Evolutionary conservation across 352 stramenopile species (phyloP).

Genomic region (Chrysophaeum taylorii): DNA sequence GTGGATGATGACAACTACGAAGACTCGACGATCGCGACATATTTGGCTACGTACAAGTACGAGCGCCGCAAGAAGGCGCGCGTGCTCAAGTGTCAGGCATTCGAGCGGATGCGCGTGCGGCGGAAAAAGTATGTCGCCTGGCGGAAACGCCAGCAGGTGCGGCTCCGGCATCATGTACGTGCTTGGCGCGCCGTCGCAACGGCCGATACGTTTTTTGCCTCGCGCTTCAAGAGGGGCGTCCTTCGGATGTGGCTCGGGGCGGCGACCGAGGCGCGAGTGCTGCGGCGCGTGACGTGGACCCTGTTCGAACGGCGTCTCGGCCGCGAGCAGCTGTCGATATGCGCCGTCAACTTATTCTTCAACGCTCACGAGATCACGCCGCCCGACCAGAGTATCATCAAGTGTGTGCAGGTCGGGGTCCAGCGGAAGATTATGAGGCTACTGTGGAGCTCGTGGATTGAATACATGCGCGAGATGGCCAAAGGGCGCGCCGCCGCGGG

Average conservation of each 20-base stretch:
- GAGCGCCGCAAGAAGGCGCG: background rate
- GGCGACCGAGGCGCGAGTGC: background rate
- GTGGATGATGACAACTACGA: too few relatives aligned
- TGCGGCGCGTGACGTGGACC: background rate
- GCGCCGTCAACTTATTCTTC: constrained; percentile 9
- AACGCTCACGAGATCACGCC: background rate
- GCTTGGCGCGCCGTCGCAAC: background rate
- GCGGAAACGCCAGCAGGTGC: background rate
- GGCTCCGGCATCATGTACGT: background rate
- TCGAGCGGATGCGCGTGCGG: background rate
- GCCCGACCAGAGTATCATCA: background rate
- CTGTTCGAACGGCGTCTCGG: background rate
- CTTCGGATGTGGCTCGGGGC: background rate
- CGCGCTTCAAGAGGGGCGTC: background rate
- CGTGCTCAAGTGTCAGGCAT: background rate
- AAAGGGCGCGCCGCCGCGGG: background rate
- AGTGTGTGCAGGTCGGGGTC: background rate
- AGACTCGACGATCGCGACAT: background rate
- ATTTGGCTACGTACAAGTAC: background rate
- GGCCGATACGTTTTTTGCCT: background rate
- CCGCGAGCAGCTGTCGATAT: background rate
- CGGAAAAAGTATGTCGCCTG: background rate
- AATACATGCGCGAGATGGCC: background rate
- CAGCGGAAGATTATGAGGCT: background rate
- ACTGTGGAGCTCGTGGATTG: background rate